Base-by-base conservation (phyloP, 139 green algal genomes). In the Haematococcus lacustris region DNA sequence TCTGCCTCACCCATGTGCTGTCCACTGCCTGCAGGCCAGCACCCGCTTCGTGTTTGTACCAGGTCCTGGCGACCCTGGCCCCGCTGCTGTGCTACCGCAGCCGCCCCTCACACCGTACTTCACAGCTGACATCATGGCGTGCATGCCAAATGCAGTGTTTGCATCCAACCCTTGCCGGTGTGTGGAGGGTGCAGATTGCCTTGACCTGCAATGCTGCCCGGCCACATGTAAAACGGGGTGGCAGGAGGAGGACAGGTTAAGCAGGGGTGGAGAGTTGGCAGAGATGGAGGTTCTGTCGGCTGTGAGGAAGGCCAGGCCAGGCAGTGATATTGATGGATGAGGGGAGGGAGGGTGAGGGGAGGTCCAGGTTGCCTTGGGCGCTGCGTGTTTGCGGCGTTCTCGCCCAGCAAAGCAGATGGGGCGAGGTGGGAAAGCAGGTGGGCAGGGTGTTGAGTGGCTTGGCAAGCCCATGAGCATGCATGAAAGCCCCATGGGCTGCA, bases 41-140 rank as follows among this genome's bases (percentile, higher is more conserved):
- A 89, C 75, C 67, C 83, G 78, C 23, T 92, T 94, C 64, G 79
- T 97, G 40, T 90, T 97, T 70, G 80, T 97, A 32, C 92, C 92
- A 0, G 92, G 92, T 1, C 91, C 91, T 0, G 78, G 85, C 34
- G 92, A 97, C 73, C 76, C 91, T 1, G 87, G 89, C 3, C 79
- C 85, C 1, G 81, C 69, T 1, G 28, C 47, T 34, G 77, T 90
- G 32, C 78, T 97, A 66, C 92, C 92, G 2, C 87, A 88, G 64
- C 87, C 89, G 13, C 71, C 83, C 1, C 82, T 97, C 68, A 86
- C 88, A 0, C 59, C 67, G 2, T 83, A 70, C 57, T 75, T 96
- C 34, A 88, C 83, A 0, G 40, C 38, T 6, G 71, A 82, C 40
- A 67, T 97, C 40, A 69, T 73, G 4, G 63, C 82, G 1, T 61